Conservation (phyloP, 495 filamentous ascomycete species). For the Aspergillus steynii region DNA sequence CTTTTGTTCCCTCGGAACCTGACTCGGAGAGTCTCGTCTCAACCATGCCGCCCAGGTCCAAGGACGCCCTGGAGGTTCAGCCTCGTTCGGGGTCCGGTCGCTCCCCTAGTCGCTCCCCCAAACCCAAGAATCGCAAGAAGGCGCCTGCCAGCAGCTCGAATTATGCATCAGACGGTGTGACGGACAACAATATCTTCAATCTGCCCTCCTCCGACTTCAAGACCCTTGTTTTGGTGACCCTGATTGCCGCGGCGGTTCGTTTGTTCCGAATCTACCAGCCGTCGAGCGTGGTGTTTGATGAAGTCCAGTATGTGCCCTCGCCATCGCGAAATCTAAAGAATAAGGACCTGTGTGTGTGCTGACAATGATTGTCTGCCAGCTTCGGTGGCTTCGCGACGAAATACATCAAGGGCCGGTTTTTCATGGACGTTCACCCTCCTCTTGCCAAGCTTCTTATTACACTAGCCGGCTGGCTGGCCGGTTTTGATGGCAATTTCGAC, state of each 20-base stretch:
- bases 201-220: conserved; percentile 81
- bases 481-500: conserved; percentile 93
- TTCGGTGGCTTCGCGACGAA: conserved; percentile 98
- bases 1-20: conserved; percentile 5
- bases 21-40: conserved; percentile 1
- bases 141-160: conserved; percentile 25
- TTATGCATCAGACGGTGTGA: conserved; percentile 55
- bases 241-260: conserved; percentile 76
- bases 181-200: conserved; percentile 52
- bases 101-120: conserved; percentile 45
- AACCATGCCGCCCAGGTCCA: conserved; percentile 39
- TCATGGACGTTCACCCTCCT: conserved; percentile 99
- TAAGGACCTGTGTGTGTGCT: not conserved
- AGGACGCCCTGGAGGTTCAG: conserved; percentile 40
- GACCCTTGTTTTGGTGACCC: conserved; percentile 67
- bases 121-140: conserved; percentile 43
- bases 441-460: conserved; percentile 95
- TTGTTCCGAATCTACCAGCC: conserved; percentile 96
- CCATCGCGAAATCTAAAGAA: not conserved
- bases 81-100: conserved; percentile 37
- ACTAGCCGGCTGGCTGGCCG: conserved; percentile 90
- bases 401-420: conserved; percentile 97
- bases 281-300: conserved; percentile 95
- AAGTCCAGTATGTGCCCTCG: conserved; percentile 80
- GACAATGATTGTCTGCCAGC: conserved; percentile 44